A percentile compares a stretch with the other conserved stretches of the same genome.
phyloP scores from a whole-genome alignment of 371 early-diverging fungal species.

The Rhizopus stolonifer region DNA sequence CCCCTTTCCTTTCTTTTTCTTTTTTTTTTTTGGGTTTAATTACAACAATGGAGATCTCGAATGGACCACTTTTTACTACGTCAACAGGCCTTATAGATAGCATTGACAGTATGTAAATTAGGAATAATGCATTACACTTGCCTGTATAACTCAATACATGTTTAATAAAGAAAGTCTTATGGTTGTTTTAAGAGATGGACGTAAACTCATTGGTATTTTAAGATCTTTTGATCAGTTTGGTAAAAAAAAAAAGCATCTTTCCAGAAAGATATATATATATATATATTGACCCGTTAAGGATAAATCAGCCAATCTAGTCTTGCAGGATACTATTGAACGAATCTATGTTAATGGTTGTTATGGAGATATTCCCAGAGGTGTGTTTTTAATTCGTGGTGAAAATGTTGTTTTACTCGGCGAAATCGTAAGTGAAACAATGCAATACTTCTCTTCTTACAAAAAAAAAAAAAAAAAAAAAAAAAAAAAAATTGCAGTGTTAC shows the following conservation, averaged over 20 bases:
- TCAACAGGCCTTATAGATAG: conserved; percentile 80
- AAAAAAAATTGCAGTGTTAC: no score
- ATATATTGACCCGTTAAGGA: neutral
- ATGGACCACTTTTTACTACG: conserved; percentile 70
- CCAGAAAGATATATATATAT: neutral
- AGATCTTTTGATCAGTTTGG: conserved; percentile 97
- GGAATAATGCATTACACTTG: neutral
- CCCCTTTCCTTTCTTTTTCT: no score
- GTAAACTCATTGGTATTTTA: conserved; percentile 88
- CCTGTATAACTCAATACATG: neutral
- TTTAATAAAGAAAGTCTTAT: conserved; percentile 75
- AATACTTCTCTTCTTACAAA: no score
- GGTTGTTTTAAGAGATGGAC: conserved; percentile 91
- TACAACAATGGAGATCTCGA: conserved; percentile 37
- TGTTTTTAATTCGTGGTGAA: conserved; percentile 42
- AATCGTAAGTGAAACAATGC: conserved; percentile 83
- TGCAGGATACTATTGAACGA: conserved; percentile 95
- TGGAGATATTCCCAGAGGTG: conserved; percentile 36
- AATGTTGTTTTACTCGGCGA: conserved; percentile 96
- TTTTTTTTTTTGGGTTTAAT: no score
- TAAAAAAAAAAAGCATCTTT: conserved; percentile 21
- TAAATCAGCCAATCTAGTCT: conserved; percentile 84
- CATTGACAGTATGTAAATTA: conserved; percentile 70
- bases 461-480: no score
- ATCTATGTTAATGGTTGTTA: conserved; percentile 85